A percentile compares a stretch with the other conserved stretches of the same genome.
Evolutionary conservation across 2,329 filamentous ascomycete genomes (phyloP).

Genomic region (Pestalotiopsis sp.): DNA sequence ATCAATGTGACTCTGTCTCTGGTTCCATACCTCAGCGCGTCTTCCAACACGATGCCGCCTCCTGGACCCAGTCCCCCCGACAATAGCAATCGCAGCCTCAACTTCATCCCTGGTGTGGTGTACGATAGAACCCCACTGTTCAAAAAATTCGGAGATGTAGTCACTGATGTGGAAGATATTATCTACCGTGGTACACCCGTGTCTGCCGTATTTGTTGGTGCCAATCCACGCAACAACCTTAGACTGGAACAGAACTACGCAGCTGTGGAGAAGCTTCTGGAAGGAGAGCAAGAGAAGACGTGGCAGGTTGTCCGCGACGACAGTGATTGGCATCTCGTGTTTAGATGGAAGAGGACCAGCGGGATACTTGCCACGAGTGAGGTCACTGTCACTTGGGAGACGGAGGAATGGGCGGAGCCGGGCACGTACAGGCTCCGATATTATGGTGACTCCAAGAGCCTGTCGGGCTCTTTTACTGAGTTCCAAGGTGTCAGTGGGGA

Average conservation of each 20-base stretch:
- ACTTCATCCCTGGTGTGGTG: conserved; percentile 77
- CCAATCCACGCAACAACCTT: conserved; percentile 86
- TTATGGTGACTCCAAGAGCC: conserved; percentile 75
- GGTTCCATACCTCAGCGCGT: conserved; percentile 63
- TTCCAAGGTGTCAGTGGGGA: conserved; percentile 68
- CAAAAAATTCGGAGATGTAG: conserved; percentile 68
- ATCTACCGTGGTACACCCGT: conserved; percentile 61
- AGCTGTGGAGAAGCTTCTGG: conserved; percentile 66
- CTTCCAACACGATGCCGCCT: conserved; percentile 37
- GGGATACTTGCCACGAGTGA: conserved; percentile 71
- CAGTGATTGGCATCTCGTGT: conserved; percentile 79
- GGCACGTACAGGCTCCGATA: conserved; percentile 78
- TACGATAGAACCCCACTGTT: conserved; percentile 67
- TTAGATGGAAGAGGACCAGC: conserved; percentile 74
- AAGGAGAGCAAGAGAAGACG: conserved; percentile 9
- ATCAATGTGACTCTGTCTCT: conserved; percentile 75
- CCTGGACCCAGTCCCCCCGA: conserved; percentile 68
- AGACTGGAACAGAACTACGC: conserved; percentile 76
- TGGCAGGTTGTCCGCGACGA: conserved; percentile 76
- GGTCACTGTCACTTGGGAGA: conserved; percentile 77
- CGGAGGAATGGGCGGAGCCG: conserved; percentile 53
- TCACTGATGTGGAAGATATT: conserved; percentile 47
- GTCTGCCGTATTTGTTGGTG: conserved; percentile 73
- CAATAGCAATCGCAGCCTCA: conserved; percentile 72
- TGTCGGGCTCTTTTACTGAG: conserved; percentile 59